Conservation (phyloP, 192 early-diverging fungal species). For the Coemansia sp. region DNA sequence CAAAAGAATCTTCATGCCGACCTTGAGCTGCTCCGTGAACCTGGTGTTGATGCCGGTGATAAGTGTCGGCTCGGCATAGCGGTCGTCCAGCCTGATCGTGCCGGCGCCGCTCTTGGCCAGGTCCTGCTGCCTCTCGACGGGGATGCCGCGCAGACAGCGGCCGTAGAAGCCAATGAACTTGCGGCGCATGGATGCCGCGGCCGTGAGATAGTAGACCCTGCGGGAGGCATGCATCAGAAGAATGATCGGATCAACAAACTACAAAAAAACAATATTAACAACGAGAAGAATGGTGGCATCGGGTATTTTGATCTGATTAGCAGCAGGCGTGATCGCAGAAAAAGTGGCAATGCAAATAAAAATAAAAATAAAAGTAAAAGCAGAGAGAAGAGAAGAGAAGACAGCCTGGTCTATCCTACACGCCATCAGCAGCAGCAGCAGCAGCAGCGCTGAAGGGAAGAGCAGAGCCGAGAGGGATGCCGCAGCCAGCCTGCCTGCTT, state of each 20-base stretch:
- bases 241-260: conserved; percentile 93
- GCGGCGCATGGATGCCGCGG: conserved; percentile 86
- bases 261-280: conserved; percentile 5
- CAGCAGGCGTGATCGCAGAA: conserved; percentile 7
- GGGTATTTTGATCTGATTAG: conserved; percentile 30
- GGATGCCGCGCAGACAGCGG: conserved; percentile 74
- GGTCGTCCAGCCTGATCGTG: conserved; percentile 63
- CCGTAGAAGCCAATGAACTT: conserved; percentile 81
- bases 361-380: too few relatives aligned
- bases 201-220: conserved; percentile 73
- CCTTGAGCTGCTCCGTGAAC: conserved; percentile 65
- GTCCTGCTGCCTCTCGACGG: conserved; percentile 92
- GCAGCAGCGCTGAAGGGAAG: conserved; percentile 8
- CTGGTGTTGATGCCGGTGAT: conserved; percentile 67
- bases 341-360: conserved; percentile 25
- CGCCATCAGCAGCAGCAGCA: too few relatives aligned
- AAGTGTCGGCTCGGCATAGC: conserved; percentile 63
- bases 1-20: conserved; percentile 62
- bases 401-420: too few relatives aligned
- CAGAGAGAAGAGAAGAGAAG: too few relatives aligned
- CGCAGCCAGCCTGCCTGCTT: too few relatives aligned
- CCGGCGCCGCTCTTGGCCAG: conserved; percentile 71
- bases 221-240: conserved; percentile 78
- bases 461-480: too few relatives aligned
- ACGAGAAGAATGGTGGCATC: too few relatives aligned